Evolutionary conservation across 768 basidiomycete species (phyloP).

Genomic region (Sporobolomyces pararoseus): DNA sequence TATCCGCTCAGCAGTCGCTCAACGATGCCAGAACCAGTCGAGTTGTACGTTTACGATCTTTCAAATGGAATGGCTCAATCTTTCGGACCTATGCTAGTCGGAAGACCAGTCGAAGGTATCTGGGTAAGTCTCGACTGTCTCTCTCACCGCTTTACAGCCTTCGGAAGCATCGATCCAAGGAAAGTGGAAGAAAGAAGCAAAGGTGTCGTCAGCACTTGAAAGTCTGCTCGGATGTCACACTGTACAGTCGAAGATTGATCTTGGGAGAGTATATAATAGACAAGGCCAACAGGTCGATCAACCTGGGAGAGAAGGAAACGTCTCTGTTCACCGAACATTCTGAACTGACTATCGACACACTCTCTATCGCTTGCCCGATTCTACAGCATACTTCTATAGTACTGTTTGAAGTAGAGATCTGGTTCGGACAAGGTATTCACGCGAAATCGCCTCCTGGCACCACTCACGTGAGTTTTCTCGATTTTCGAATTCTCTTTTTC

Average conservation of each 20-base stretch:
- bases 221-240: too few relatives aligned
- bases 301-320: too few relatives aligned
- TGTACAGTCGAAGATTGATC: too few relatives aligned
- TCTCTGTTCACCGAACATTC: too few relatives aligned
- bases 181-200: not conserved
- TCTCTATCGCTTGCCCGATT: too few relatives aligned
- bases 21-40: constrained; percentile 53
- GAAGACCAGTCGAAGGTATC: constrained; percentile 84
- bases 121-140: constrained; percentile 64
- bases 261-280: too few relatives aligned
- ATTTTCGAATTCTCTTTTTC: not conserved
- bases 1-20: too few relatives aligned
- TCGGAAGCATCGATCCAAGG: not conserved
- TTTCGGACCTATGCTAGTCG: constrained; percentile 73
- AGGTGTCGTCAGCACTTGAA: constrained; percentile 10
- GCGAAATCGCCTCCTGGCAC: constrained; percentile 63
- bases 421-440: constrained; percentile 82
- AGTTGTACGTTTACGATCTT: constrained; percentile 89
- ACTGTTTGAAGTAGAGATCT: constrained; percentile 76
- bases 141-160: not conserved
- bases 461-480: constrained; percentile 67
- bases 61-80: constrained; percentile 77
- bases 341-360: not conserved
- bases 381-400: constrained; percentile 83
- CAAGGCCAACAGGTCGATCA: too few relatives aligned